Evolutionary conservation across 2,329 filamentous ascomycete species (phyloP).

Genomic region (Aureobasidium musti): DNA sequence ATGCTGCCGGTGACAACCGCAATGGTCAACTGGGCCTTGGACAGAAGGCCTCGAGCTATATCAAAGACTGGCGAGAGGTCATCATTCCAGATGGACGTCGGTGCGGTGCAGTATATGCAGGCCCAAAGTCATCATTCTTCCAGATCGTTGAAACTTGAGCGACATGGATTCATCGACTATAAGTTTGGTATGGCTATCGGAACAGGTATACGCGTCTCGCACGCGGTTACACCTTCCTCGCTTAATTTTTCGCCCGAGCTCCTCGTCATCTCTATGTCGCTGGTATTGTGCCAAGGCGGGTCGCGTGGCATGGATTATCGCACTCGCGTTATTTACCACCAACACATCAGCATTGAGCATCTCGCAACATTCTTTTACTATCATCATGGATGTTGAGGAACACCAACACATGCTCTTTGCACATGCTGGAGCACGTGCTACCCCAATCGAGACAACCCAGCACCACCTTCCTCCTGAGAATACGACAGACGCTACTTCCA

Average conservation of each 20-base stretch:
- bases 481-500: background rate
- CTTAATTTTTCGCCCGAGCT: background rate
- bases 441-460: background rate
- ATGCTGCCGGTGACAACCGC: constrained; percentile 58
- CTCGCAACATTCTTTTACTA: background rate
- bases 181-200: background rate
- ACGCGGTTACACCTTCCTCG: background rate
- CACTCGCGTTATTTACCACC: background rate
- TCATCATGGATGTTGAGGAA: background rate
- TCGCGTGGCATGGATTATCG: background rate
- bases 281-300: background rate
- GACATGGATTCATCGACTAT: background rate
- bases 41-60: constrained; percentile 30
- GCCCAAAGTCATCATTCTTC: constrained; percentile 24
- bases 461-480: background rate
- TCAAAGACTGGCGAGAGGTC: constrained; percentile 37
- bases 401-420: background rate
- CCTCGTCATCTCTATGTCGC: background rate
- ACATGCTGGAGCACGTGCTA: background rate
- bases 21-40: constrained; percentile 61
- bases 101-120: constrained; percentile 8
- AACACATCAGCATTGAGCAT: background rate
- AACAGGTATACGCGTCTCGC: background rate
- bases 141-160: background rate
- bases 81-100: background rate